Percentiles rank a stretch among this genome's conserved stretches.
Conservation (phyloP, 1,139 yeast species). For the Eremothecium coryli region DNA sequence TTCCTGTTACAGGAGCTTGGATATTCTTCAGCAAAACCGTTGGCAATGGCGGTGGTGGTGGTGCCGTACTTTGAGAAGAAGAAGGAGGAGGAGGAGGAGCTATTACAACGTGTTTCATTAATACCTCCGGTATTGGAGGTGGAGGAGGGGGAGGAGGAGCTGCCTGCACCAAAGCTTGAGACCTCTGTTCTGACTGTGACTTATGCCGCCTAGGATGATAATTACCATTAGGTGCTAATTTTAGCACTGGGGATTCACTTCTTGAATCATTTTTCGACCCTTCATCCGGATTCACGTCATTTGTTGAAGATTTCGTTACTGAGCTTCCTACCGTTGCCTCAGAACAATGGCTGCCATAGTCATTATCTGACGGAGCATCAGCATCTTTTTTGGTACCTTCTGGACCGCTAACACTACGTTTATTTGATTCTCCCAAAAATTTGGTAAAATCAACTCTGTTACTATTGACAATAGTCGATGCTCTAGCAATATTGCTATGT, state of each 20-base stretch:
- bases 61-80: not conserved
- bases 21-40: constrained; percentile 1
- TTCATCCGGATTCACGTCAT: too few relatives aligned
- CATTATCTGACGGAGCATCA: too few relatives aligned
- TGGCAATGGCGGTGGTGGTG: constrained; percentile 12
- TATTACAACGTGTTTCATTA: not conserved
- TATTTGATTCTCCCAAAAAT: not conserved
- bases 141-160: not conserved
- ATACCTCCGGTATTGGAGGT: not conserved
- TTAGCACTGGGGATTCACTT: too few relatives aligned
- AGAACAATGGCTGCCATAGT: too few relatives aligned
- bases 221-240: too few relatives aligned
- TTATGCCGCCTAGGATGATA: too few relatives aligned
- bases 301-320: too few relatives aligned
- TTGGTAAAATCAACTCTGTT: not conserved
- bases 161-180: too few relatives aligned
- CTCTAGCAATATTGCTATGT: not conserved
- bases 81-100: constrained; percentile 3
- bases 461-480: constrained; percentile 2
- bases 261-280: too few relatives aligned
- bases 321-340: too few relatives aligned
- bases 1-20: constrained; percentile 11
- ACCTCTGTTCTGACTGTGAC: too few relatives aligned
- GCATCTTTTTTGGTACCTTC: too few relatives aligned
- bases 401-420: constrained; percentile 3